Evolutionary conservation across 1,284 basidiomycete genomes (phyloP).

Genomic region (Volvariella surrecta): DNA sequence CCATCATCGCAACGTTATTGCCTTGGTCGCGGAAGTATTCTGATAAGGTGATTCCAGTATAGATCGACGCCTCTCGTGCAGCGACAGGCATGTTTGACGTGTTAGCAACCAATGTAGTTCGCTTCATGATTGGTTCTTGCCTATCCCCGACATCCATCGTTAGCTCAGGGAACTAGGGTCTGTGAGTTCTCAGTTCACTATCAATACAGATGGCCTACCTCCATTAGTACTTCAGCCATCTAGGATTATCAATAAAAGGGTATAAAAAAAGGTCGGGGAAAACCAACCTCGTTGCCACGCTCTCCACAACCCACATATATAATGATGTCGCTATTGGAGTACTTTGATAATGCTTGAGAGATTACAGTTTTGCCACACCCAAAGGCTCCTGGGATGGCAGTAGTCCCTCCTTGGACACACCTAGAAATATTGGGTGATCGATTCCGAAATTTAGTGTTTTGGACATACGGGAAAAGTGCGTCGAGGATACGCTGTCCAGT

Average conservation of each 20-base stretch:
- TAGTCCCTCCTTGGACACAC: slow-evolving; percentile 98
- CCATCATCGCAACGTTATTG: slow-evolving; percentile 99
- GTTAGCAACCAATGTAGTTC: slow-evolving; percentile 97
- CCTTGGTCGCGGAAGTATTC: slow-evolving; percentile 99
- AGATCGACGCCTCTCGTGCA: slow-evolving; percentile 98
- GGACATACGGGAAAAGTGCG: slow-evolving; percentile 87
- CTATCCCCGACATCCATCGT: slow-evolving; percentile 87
- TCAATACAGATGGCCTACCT: slow-evolving; percentile 38
- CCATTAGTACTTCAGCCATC: slow-evolving; percentile 99
- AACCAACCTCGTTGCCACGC: slow-evolving; percentile 76
- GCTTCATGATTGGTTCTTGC: slow-evolving; percentile 99
- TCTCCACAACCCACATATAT: slow-evolving; percentile 98
- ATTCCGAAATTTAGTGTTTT: neutral
- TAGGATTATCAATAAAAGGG: slow-evolving; percentile 20
- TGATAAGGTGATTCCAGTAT: slow-evolving; percentile 98
- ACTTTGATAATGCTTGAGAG: slow-evolving; percentile 96
- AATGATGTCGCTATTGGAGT: slow-evolving; percentile 99
- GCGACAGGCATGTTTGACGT: slow-evolving; percentile 99
- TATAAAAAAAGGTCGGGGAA: neutral
- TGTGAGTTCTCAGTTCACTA: slow-evolving; percentile 5
- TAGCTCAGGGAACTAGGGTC: slow-evolving; percentile 82
- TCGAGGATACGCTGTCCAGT: slow-evolving; percentile 98
- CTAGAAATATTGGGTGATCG: slow-evolving; percentile 25
- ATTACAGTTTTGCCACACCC: slow-evolving; percentile 98
- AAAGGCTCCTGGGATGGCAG: slow-evolving; percentile 98